A percentile compares a stretch with the other conserved stretches of the same genome.
Conservation (phyloP, 805 yeast species). For the Wickerhamiella vanderwaltii region DNA sequence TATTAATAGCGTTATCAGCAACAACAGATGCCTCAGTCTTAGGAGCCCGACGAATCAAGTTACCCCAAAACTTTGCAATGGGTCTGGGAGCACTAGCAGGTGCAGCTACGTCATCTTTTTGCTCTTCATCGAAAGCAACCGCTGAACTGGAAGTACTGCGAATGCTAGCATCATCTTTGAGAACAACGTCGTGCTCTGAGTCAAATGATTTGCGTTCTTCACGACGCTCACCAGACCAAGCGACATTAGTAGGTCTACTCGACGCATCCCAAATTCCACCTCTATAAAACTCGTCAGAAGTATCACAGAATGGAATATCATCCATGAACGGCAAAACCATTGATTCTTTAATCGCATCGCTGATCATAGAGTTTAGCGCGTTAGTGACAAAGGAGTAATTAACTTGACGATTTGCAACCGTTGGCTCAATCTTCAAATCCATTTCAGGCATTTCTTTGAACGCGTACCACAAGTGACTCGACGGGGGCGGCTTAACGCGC, state of each 20-base stretch:
- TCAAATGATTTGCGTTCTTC: background rate
- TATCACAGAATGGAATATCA: slow-evolving; percentile 60
- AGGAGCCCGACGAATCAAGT: slow-evolving; percentile 4
- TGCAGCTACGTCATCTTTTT: background rate
- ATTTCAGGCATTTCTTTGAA: slow-evolving; percentile 69
- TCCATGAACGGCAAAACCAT: slow-evolving; percentile 84
- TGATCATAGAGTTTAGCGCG: slow-evolving; percentile 62
- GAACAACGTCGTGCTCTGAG: slow-evolving; percentile 2
- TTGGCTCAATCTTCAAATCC: slow-evolving; percentile 71
- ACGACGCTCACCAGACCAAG: slow-evolving; percentile 1
- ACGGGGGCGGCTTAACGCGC: slow-evolving; percentile 77
- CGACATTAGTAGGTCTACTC: background rate
- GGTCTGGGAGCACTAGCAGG: background rate
- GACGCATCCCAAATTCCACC: slow-evolving; percentile 83
- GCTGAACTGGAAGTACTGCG: background rate
- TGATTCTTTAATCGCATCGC: slow-evolving; percentile 66
- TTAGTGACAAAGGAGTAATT: slow-evolving; percentile 70
- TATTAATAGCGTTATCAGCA: background rate
- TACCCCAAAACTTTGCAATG: slow-evolving; percentile 5
- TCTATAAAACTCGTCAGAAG: slow-evolving; percentile 59
- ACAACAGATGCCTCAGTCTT: background rate
- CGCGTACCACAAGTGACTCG: slow-evolving; percentile 81
- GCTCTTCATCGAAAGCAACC: background rate
- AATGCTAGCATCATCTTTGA: slow-evolving; percentile 4
- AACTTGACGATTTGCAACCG: slow-evolving; percentile 74